These are phyloP conservation scores for Cercospora nicotianae DNA, from an alignment of 2,329 filamentous ascomycete species.

Conservation along the genomic window DNA sequence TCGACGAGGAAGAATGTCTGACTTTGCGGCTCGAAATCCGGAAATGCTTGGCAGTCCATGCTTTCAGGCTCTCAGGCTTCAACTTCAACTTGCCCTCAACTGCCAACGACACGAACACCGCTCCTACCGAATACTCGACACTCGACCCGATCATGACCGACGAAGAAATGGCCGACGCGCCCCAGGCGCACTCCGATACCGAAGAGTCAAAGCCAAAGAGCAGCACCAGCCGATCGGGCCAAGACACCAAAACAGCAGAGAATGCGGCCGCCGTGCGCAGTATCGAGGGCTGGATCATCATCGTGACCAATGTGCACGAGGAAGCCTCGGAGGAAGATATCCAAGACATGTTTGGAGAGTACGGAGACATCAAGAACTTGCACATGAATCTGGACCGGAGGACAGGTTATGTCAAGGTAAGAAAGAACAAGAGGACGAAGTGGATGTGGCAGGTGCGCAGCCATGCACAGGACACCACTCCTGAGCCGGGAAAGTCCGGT, in stretches of 20 bases:
- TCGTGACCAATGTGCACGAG: slow-evolving; percentile 84
- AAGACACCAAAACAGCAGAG: slow-evolving; percentile 69
- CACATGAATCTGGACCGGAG: slow-evolving; percentile 79
- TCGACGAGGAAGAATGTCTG: not conserved
- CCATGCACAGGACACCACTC: not conserved
- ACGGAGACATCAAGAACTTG: slow-evolving; percentile 82
- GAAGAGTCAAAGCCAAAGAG: slow-evolving; percentile 14
- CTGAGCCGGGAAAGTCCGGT: not conserved
- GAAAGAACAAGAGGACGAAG: slow-evolving; percentile 1
- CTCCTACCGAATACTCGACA: not conserved
- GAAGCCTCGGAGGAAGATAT: slow-evolving; percentile 82
- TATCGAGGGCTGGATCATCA: slow-evolving; percentile 86
- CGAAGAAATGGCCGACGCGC: slow-evolving; percentile 60
- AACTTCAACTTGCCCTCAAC: not conserved
- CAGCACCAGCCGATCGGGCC: slow-evolving; percentile 33
- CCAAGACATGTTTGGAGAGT: slow-evolving; percentile 79
- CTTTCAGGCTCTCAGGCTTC: not conserved
- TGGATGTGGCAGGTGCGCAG: slow-evolving; percentile 6
- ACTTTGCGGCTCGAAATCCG: not conserved
- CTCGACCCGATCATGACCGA: slow-evolving; percentile 37
- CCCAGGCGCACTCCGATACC: slow-evolving; percentile 38
- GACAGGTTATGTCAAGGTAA: slow-evolving; percentile 82
- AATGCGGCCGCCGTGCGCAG: slow-evolving; percentile 80
- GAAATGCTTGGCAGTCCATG: slow-evolving; percentile 3
- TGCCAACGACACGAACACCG: not conserved